A percentile compares a stretch with the other conserved stretches of the same genome.
These are phyloP conservation scores for Colletotrichum aenigma DNA, from an alignment of 2,329 filamentous ascomycete genomes.

Conservation along the genomic window DNA sequence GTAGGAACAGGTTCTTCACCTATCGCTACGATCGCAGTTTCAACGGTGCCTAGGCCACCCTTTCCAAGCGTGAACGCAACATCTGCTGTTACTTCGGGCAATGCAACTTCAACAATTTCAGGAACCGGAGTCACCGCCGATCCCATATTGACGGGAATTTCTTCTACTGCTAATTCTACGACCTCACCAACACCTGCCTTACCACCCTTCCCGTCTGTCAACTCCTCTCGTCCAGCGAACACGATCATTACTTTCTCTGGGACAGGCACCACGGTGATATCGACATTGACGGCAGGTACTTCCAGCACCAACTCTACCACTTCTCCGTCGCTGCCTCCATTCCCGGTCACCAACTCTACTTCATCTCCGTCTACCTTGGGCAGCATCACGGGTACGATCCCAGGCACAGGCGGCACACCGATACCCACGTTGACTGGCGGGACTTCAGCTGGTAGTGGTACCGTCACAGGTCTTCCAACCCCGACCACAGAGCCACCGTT, in stretches of 20 bases:
- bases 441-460: background rate
- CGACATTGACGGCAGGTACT: background rate
- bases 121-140: background rate
- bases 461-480: background rate
- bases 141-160: background rate
- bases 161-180: background rate
- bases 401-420: background rate
- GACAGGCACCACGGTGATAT: background rate
- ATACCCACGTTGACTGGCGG: background rate
- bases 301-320: background rate
- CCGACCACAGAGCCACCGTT: background rate
- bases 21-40: background rate
- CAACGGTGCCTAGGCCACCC: background rate
- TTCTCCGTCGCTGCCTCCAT: background rate
- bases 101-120: background rate
- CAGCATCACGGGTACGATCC: background rate
- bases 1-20: background rate
- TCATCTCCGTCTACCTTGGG: background rate
- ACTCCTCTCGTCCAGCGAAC: background rate
- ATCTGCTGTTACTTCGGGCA: background rate
- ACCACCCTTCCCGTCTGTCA: background rate
- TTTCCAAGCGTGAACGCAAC: background rate
- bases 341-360: background rate
- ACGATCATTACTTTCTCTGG: background rate
- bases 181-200: background rate